Evolutionary conservation across 768 basidiomycete genomes (phyloP).

Genomic region (Auricularia heimuer): DNA sequence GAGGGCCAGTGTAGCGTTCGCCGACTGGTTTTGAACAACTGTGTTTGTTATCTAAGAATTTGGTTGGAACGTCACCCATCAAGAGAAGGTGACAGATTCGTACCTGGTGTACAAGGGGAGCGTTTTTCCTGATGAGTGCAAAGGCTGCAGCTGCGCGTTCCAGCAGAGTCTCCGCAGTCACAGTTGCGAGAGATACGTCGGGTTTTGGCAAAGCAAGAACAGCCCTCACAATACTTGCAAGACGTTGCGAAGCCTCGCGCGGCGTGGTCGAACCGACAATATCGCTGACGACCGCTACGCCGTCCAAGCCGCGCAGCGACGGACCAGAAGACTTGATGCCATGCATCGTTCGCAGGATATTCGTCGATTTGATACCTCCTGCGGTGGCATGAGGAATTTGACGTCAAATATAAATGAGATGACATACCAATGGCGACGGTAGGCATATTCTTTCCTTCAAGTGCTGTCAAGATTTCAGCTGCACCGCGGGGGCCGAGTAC

Average conservation of each 20-base stretch:
- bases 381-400: neutral
- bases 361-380: slow-evolving; percentile 83
- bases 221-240: slow-evolving; percentile 33
- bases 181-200: slow-evolving; percentile 13
- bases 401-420: no score
- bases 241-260: slow-evolving; percentile 34
- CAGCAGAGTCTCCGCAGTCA: slow-evolving; percentile 25
- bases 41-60: slow-evolving; percentile 69
- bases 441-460: slow-evolving; percentile 55
- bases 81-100: neutral
- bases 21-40: slow-evolving; percentile 82
- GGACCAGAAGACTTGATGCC: slow-evolving; percentile 44
- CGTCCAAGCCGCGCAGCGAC: slow-evolving; percentile 53
- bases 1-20: slow-evolving; percentile 80
- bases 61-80: neutral
- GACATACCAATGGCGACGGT: slow-evolving; percentile 77
- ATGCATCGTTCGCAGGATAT: slow-evolving; percentile 66
- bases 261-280: slow-evolving; percentile 63
- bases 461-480: slow-evolving; percentile 49
- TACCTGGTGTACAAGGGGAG: slow-evolving; percentile 79
- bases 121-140: slow-evolving; percentile 35
- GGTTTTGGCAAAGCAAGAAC: slow-evolving; percentile 21
- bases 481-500: slow-evolving; percentile 66
- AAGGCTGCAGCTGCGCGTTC: slow-evolving; percentile 41
- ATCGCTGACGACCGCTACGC: slow-evolving; percentile 83